These are phyloP conservation scores for Pisolithus albus DNA, from an alignment of 768 basidiomycete species.

Conservation along the genomic window DNA sequence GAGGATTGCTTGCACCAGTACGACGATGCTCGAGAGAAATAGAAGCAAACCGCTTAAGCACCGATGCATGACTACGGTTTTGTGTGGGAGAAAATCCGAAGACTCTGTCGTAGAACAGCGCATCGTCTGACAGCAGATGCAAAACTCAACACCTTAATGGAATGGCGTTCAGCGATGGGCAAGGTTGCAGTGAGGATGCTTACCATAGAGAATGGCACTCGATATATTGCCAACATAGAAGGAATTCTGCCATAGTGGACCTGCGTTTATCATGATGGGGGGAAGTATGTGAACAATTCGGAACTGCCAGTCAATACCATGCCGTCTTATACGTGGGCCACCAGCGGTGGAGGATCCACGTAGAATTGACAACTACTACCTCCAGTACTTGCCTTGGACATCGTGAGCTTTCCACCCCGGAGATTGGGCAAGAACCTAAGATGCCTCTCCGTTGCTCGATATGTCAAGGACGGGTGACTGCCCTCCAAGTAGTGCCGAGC, in stretches of 20 bases:
- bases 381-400: not conserved
- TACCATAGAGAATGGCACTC: constrained; percentile 8
- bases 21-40: constrained; percentile 21
- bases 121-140: constrained; percentile 4
- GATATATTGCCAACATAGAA: constrained; percentile 5
- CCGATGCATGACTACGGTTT: not conserved
- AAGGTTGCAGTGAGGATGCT: not conserved
- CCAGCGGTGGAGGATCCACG: not conserved
- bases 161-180: not conserved
- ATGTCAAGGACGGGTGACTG: too few species aligned
- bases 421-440: too few species aligned
- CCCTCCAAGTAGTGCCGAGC: too few species aligned
- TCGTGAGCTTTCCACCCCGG: too few species aligned
- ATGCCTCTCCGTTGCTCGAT: too few species aligned
- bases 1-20: constrained; percentile 11
- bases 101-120: not conserved
- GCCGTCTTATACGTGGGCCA: not conserved
- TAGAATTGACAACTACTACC: not conserved
- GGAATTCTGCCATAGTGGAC: constrained; percentile 4
- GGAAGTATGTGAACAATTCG: too few species aligned
- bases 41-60: constrained; percentile 10
- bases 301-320: too few species aligned
- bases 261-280: not conserved
- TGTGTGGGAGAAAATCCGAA: too few species aligned
- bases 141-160: constrained; percentile 4